Conservation (phyloP, 495 filamentous ascomycete genomes). For the Neurospora sublineolata region DNA sequence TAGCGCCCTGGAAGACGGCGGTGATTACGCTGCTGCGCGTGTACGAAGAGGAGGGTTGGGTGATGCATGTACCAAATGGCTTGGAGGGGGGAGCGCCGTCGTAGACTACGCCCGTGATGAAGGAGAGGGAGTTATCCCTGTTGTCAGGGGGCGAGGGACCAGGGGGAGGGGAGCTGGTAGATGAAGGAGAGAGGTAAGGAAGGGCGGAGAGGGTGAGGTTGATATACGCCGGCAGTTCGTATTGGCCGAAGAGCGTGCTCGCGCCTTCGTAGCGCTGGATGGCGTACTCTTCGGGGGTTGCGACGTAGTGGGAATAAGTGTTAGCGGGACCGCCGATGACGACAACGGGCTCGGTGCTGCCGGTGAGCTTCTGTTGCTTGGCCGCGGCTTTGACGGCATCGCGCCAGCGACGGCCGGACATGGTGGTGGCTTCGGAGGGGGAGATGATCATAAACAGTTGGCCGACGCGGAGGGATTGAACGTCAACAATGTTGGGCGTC, state of each 20-base stretch:
- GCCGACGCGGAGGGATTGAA: conserved; percentile 83
- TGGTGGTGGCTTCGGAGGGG: conserved; percentile 84
- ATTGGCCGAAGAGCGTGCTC: conserved; percentile 80
- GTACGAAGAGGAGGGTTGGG: conserved; percentile 47
- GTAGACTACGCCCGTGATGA: conserved; percentile 70
- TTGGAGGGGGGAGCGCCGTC: conserved; percentile 57
- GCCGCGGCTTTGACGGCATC: conserved; percentile 52
- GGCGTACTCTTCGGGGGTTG: conserved; percentile 81
- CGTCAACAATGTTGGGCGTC: conserved; percentile 84
- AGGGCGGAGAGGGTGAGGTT: conserved; percentile 64
- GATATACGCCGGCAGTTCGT: conserved; percentile 76
- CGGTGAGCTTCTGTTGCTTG: conserved; percentile 14
- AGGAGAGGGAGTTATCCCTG: conserved; percentile 56
- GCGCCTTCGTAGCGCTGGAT: conserved; percentile 94
- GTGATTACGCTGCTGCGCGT: conserved; percentile 49
- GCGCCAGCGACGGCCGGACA: conserved; percentile 87
- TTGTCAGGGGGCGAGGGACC: conserved; percentile 83
- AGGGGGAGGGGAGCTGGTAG: conserved; percentile 33
- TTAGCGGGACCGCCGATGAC: conserved; percentile 87
- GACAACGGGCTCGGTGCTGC: conserved; percentile 29
- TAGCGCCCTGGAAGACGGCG: conserved; percentile 73
- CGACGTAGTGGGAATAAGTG: conserved; percentile 83
- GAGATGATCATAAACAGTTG: conserved; percentile 79
- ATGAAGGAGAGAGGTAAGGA: conserved; percentile 49
- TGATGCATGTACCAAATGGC: conserved; percentile 56